phyloP scores from a whole-genome alignment of 345 rosid genomes.

The Sonneratia caseolaris region DNA sequence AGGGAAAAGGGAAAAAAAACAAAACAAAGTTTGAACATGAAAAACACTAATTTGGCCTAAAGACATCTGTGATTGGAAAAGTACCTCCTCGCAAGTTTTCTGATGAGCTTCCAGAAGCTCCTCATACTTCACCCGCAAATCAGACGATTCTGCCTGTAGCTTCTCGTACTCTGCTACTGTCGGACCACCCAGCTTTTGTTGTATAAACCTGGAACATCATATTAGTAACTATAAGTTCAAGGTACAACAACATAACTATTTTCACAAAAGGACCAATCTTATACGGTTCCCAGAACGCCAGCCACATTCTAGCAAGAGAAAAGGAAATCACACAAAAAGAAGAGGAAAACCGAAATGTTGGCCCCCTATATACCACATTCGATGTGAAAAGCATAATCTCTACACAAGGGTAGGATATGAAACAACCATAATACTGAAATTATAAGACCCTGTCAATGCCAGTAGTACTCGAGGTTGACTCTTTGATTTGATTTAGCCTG shows the following conservation, averaged over 20 bases:
- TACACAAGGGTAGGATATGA: background rate
- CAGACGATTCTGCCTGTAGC: slow-evolving; percentile 71
- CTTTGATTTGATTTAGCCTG: background rate
- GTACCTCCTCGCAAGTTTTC: slow-evolving; percentile 66
- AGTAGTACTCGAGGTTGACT: background rate
- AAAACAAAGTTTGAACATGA: background rate
- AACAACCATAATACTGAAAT: background rate
- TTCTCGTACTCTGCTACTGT: slow-evolving; percentile 63
- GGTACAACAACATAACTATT: background rate
- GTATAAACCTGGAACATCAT: slow-evolving; percentile 49
- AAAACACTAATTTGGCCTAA: background rate
- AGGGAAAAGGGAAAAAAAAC: background rate
- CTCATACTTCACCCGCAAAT: slow-evolving; percentile 54
- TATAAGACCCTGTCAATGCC: background rate
- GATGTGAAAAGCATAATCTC: background rate
- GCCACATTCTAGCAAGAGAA: background rate
- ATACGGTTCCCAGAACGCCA: background rate
- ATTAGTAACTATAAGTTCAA: background rate
- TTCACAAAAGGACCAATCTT: background rate
- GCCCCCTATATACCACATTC: background rate
- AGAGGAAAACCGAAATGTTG: background rate
- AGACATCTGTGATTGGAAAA: background rate
- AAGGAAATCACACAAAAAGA: background rate
- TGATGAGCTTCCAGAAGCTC: slow-evolving; percentile 64
- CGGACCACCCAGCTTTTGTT: slow-evolving; percentile 80